phyloP scores from a whole-genome alignment of 495 filamentous ascomycete genomes.

The Entonaema liquescens region DNA sequence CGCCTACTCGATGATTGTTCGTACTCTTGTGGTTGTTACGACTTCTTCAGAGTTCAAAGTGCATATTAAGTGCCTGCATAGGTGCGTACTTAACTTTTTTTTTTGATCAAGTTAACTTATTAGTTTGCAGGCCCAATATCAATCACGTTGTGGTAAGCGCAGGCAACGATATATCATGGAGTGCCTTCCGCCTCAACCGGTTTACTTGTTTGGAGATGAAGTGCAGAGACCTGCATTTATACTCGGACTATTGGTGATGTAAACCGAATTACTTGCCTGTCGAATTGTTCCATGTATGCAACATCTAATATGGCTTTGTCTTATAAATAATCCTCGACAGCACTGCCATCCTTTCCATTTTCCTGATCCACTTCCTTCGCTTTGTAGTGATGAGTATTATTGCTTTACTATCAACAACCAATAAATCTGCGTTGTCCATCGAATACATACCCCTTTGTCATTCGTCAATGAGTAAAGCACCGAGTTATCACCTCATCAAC shows the following conservation, averaged over 20 bases:
- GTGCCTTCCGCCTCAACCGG: background rate
- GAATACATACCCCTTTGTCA: conserved; percentile 17
- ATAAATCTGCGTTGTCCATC: conserved; percentile 13
- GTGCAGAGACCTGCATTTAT: background rate
- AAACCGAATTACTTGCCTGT: background rate
- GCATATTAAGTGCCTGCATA: background rate
- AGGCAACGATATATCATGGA: background rate
- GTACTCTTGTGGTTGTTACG: no score
- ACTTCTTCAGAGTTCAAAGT: background rate
- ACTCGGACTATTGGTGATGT: background rate
- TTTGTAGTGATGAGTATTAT: conserved; percentile 14
- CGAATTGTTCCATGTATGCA: background rate
- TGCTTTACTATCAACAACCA: conserved; percentile 19
- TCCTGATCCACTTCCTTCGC: conserved; percentile 9
- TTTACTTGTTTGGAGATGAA: background rate
- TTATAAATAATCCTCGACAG: background rate
- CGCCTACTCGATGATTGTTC: no score
- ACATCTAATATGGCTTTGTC: conserved; percentile 6
- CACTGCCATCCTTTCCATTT: background rate
- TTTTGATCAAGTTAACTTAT: background rate
- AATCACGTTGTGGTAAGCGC: background rate
- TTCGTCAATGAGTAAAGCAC: conserved; percentile 3
- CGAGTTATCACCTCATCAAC: background rate
- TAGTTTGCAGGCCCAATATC: background rate
- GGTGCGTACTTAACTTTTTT: background rate